Evolutionary conservation across 1,284 basidiomycete genomes (phyloP).

Genomic region (Puccinia triticina): DNA sequence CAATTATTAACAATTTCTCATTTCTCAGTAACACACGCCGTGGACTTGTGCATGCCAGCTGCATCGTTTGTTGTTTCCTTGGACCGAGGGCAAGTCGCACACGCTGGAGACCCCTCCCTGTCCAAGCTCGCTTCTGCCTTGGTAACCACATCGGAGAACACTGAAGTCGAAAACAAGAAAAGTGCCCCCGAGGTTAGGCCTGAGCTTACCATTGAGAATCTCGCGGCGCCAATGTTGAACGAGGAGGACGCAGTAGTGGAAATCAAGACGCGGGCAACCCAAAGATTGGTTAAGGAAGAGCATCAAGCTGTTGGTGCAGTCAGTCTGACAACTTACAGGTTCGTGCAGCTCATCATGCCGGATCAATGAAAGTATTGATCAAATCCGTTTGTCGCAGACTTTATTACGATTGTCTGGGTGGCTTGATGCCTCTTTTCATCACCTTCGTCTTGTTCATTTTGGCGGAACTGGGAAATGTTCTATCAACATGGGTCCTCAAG

Average conservation of each 20-base stretch:
- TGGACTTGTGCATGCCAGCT: constrained; percentile 65
- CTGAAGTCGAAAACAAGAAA: constrained; percentile 27
- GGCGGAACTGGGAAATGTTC: constrained; percentile 35
- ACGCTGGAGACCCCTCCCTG: constrained; percentile 59
- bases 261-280: constrained; percentile 32
- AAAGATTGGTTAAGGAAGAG: constrained; percentile 36
- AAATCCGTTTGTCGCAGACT: neutral
- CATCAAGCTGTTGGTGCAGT: constrained; percentile 48
- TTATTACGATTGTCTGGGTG: constrained; percentile 33
- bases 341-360: neutral
- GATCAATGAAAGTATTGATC: neutral
- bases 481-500: constrained; percentile 33
- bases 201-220: constrained; percentile 55
- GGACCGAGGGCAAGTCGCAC: constrained; percentile 59
- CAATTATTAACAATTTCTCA: neutral
- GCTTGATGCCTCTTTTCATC: constrained; percentile 30
- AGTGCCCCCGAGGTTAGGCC: constrained; percentile 46
- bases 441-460: constrained; percentile 24
- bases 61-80: constrained; percentile 61
- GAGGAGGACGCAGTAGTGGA: constrained; percentile 54
- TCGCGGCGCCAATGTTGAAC: constrained; percentile 55
- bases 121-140: constrained; percentile 4
- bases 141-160: neutral
- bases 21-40: constrained; percentile 74
- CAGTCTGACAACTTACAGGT: constrained; percentile 33